phyloP scores from a whole-genome alignment of 768 basidiomycete genomes.

The Mycena amicta region DNA sequence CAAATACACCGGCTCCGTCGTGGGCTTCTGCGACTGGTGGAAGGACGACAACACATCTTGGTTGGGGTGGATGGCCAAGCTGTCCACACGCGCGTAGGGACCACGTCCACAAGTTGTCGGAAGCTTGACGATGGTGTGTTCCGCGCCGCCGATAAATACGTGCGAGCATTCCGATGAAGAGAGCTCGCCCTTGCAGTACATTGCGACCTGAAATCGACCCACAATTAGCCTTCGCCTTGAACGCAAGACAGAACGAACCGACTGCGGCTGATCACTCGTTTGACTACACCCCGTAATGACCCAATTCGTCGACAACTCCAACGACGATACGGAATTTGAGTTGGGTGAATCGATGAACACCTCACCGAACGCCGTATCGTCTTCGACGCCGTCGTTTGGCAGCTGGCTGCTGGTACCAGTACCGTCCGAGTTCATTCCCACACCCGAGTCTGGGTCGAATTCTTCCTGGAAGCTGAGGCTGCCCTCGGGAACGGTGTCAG shows the following conservation, averaged over 20 bases:
- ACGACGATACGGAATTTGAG: not conserved
- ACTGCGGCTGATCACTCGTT: slow-evolving; percentile 3
- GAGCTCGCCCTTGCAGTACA: slow-evolving; percentile 4
- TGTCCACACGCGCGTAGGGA: slow-evolving; percentile 28
- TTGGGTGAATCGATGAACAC: slow-evolving; percentile 25
- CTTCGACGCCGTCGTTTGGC: slow-evolving; percentile 4
- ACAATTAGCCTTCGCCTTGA: not conserved
- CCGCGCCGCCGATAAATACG: slow-evolving; percentile 26
- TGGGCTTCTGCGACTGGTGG: slow-evolving; percentile 21
- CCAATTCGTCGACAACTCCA: slow-evolving; percentile 6
- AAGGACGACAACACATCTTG: slow-evolving; percentile 16
- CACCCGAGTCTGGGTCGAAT: slow-evolving; percentile 23
- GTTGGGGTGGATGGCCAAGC: slow-evolving; percentile 21
- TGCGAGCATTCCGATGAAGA: slow-evolving; percentile 21
- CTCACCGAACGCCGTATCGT: slow-evolving; percentile 21
- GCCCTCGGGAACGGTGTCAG: slow-evolving; percentile 19
- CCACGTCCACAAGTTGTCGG: slow-evolving; percentile 28
- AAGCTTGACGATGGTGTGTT: slow-evolving; percentile 29
- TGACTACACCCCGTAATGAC: slow-evolving; percentile 1
- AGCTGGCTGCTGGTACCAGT: not conserved
- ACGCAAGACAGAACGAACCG: not conserved
- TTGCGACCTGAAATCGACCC: slow-evolving; percentile 25
- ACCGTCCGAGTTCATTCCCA: not conserved
- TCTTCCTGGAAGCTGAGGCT: slow-evolving; percentile 23
- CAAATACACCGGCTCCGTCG: slow-evolving; percentile 20